Base-by-base conservation (phyloP, 768 basidiomycete genomes). In the Mycena crocata region DNA sequence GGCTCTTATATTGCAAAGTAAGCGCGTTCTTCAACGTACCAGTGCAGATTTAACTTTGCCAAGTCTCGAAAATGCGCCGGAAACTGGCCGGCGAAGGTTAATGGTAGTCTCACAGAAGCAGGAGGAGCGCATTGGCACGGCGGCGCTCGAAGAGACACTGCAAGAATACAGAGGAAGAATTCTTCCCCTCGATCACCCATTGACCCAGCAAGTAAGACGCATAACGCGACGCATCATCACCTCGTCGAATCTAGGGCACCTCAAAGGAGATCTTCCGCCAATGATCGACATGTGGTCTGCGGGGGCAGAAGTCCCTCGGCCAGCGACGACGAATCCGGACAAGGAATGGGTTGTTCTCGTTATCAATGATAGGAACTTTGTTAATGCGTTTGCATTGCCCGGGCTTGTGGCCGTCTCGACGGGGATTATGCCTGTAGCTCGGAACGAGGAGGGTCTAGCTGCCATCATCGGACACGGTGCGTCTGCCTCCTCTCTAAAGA, bases 31-130 rank as follows among this genome's bases (percentile, higher is more conserved):
- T 32, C 10, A 10, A 6, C 24, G 19, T 50, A 17, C 3, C 28
- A 10, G 32, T 17, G 24, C 23, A 7, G 19, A 46, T n/a, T 12
- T 35, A 48, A 23, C 8, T 12, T 45, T 37, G 9, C 30, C 37
- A 67, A 96, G 94, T 73, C 82, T 96, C 30, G 96, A 98, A 75
- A 85, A 87, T 73, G 93, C 95, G 0, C 89, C 92, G 3, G 91
- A 96, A 74, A 96, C 94, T 0, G 94, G 95, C 0, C 81, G 96
- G 61, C 91, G 91, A 87, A 80, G 96, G 24, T 98, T 96, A 75
- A 97, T 98, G 87, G 91, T 45, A 1, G 52, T 70, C 1, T 67
- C 69, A 2, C 32, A 48, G 37, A 24, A 51, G 39, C 30, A 60
- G 45, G 69, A 70, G 26, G 62, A 63, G 19, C 50, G 87, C 84